These are phyloP conservation scores for Alternaria panax DNA, from an alignment of 2,329 filamentous ascomycete genomes.

Conservation along the genomic window DNA sequence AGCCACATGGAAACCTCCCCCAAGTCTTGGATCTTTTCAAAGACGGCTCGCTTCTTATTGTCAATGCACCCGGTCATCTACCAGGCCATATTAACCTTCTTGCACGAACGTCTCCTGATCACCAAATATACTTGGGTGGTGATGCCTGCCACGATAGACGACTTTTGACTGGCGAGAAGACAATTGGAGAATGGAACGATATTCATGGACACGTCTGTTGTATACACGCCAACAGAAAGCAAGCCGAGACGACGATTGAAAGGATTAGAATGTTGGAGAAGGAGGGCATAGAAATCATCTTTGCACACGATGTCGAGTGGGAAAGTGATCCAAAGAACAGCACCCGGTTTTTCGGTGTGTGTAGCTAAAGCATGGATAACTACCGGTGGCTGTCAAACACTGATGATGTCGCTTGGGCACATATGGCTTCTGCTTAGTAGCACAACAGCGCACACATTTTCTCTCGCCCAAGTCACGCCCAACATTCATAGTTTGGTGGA, in stretches of 20 bases:
- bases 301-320: conserved; percentile 62
- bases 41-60: conserved; percentile 57
- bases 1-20: conserved; percentile 54
- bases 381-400: background rate
- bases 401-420: background rate
- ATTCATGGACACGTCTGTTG: conserved; percentile 56
- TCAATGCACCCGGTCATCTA: conserved; percentile 62
- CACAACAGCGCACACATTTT: background rate
- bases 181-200: conserved; percentile 61
- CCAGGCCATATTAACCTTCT: conserved; percentile 63
- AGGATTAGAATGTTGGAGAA: conserved; percentile 51
- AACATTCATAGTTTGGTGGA: background rate
- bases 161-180: conserved; percentile 60
- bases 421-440: background rate
- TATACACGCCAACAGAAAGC: conserved; percentile 60
- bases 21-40: conserved; percentile 58
- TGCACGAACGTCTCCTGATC: conserved; percentile 47
- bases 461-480: background rate
- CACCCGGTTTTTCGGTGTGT: conserved; percentile 37
- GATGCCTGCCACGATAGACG: conserved; percentile 64
- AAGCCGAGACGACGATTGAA: conserved; percentile 56
- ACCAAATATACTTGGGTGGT: conserved; percentile 60
- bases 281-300: conserved; percentile 59
- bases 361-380: background rate
- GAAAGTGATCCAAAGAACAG: conserved; percentile 48